Conservation (phyloP, 1,284 basidiomycete species). For the Boletus sp. region DNA sequence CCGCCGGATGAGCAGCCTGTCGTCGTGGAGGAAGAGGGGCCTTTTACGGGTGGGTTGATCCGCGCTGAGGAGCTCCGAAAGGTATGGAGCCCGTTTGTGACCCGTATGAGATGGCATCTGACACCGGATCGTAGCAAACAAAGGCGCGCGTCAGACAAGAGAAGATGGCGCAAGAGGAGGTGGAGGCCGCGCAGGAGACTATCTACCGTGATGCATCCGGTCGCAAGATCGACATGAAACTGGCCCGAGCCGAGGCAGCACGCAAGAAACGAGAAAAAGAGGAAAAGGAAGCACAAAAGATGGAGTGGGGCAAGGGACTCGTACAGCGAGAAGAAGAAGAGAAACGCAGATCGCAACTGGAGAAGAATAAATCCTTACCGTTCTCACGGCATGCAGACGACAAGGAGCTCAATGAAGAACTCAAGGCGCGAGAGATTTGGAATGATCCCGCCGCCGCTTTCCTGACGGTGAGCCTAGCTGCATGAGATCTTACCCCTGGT, state of each 20-base stretch:
- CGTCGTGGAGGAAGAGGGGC: conserved; percentile 44
- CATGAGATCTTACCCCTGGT: neutral
- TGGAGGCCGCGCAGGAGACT: conserved; percentile 76
- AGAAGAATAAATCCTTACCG: conserved; percentile 59
- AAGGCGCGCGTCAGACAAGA: conserved; percentile 40
- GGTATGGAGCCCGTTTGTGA: conserved; percentile 23
- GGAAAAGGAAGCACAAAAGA: conserved; percentile 83
- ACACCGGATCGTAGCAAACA: conserved; percentile 33
- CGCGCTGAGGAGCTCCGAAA: conserved; percentile 62
- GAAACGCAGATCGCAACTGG: conserved; percentile 57
- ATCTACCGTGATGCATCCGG: conserved; percentile 92
- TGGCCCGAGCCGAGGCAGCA: conserved; percentile 78
- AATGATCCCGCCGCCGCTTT: conserved; percentile 96
- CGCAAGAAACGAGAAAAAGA: conserved; percentile 72
- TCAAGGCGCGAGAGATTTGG: conserved; percentile 79
- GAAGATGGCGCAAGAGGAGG: conserved; percentile 45
- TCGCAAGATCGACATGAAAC: conserved; percentile 83
- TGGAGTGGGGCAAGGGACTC: conserved; percentile 96
- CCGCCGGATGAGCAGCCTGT: conserved; percentile 66
- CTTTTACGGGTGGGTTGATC: conserved; percentile 74
- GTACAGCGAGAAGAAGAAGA: conserved; percentile 81
- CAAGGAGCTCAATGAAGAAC: conserved; percentile 76
- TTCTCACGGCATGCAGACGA: conserved; percentile 85
- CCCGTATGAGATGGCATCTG: neutral
- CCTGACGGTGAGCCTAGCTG: conserved; percentile 62